Evolutionary conservation across 148 eudicot genomes (phyloP).

Genomic region (Silene uniflora): DNA sequence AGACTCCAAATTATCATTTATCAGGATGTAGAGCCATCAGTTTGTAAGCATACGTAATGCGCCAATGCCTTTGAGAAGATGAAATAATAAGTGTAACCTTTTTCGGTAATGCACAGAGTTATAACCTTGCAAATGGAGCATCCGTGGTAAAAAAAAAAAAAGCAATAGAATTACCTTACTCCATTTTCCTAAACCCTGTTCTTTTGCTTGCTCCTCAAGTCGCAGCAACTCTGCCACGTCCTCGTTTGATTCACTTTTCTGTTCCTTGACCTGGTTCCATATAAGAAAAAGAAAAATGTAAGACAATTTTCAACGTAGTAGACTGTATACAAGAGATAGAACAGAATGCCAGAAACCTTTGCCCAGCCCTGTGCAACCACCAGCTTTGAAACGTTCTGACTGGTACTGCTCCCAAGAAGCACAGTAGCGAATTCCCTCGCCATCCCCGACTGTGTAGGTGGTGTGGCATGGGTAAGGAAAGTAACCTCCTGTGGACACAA

Average conservation of each 20-base stretch:
- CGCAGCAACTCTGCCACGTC: constrained; percentile 47
- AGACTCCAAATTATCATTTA: not conserved
- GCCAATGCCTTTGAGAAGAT: not conserved
- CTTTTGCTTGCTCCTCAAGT: constrained; percentile 80
- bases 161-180: constrained; percentile 52
- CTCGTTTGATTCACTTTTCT: constrained; percentile 69
- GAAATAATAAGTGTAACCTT: not conserved
- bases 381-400: constrained; percentile 49
- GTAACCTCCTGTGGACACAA: constrained; percentile 58
- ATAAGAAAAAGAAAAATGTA: constrained; percentile 5
- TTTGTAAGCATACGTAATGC: not conserved
- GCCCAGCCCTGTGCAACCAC: constrained; percentile 96
- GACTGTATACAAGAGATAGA: not conserved
- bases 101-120: not conserved
- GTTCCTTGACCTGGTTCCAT: constrained; percentile 66
- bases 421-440: constrained; percentile 75
- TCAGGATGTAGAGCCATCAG: not conserved
- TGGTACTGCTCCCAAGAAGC: constrained; percentile 42
- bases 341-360: constrained; percentile 45
- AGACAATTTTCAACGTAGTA: not conserved
- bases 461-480: constrained; percentile 63
- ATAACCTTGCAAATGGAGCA: not conserved
- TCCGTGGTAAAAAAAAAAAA: not conserved
- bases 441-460: constrained; percentile 47
- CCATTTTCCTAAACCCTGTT: constrained; percentile 87